Conservation (phyloP, 2,329 filamentous ascomycete genomes). For the Macrophomina tecta region DNA sequence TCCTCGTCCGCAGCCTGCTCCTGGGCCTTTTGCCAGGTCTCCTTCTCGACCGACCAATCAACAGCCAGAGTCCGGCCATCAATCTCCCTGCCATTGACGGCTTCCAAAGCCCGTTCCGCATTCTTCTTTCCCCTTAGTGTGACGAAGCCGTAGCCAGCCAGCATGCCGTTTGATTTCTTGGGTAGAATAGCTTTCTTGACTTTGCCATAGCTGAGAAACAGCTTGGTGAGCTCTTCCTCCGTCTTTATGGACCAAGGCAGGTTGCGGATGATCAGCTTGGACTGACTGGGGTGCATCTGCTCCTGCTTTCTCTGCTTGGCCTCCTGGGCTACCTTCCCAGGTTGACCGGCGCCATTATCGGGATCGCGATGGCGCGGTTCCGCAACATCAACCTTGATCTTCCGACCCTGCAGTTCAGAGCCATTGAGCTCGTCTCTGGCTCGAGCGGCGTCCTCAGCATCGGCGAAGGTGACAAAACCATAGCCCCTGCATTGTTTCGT, state of each 20-base stretch:
- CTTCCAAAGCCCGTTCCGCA: slow-evolving; percentile 84
- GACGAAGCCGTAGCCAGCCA: slow-evolving; percentile 92
- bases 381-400: slow-evolving; percentile 85
- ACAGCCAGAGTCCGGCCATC: slow-evolving; percentile 90
- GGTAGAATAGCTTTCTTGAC: slow-evolving; percentile 87
- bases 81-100: slow-evolving; percentile 86
- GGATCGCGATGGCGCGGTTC: slow-evolving; percentile 75
- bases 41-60: slow-evolving; percentile 95
- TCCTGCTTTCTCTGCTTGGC: slow-evolving; percentile 73
- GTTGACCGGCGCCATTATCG: slow-evolving; percentile 45
- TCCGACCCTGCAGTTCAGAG: slow-evolving; percentile 76
- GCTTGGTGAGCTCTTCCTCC: slow-evolving; percentile 74
- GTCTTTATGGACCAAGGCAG: slow-evolving; percentile 95
- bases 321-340: slow-evolving; percentile 49
- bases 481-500: slow-evolving; percentile 91
- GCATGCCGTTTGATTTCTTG: slow-evolving; percentile 68
- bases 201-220: slow-evolving; percentile 90
- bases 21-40: slow-evolving; percentile 74
- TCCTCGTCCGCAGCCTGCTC: slow-evolving; percentile 50
- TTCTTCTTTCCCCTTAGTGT: slow-evolving; percentile 87
- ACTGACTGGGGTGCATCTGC: slow-evolving; percentile 68
- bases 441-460: slow-evolving; percentile 84
- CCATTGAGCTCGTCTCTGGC: slow-evolving; percentile 84
- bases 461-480: slow-evolving; percentile 96
- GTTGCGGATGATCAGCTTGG: slow-evolving; percentile 86